Base-by-base conservation (phyloP, 306 rosid genomes). In the Styphnolobium japonicum region DNA sequence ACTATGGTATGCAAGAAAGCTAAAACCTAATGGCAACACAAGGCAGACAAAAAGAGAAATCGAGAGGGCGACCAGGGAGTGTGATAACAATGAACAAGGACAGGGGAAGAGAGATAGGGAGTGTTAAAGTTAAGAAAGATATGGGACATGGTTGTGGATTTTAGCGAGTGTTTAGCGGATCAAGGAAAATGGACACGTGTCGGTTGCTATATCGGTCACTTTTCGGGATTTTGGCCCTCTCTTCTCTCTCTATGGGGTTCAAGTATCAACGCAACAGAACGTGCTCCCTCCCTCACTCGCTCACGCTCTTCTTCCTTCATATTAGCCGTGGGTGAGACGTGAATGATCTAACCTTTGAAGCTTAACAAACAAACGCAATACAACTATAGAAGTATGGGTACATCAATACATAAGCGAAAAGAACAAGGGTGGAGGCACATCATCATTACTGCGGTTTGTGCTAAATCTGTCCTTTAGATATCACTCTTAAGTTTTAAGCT, bases 131-230 rank as follows among this genome's bases (percentile, higher is more conserved):
- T 0, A 16, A 40, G 4, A 19, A 39, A 6, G 29, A 25, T 4
- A 64, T 2, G 31, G 36, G 82, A 78, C 81, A 73, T 11, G 80
- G 81, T 23, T 62, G 48, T 75, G 84, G 87, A 87, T 61, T 73
- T 77, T 85, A 42, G 87, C 10, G 88, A 85, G 87, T 89, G 82
- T 87, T 89, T 89, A 74, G 86, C 49, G 83, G 89, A 82, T 78
- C 71, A 51, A 21, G 56, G 52, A 2, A 2, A 61, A 67, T 10
- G 67, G 85, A 77, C 96, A 92, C 96, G 94, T 86, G 97, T 85
- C 88, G 4, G 83, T 83, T 75, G 45, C 65, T 68, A 55, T 75
- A 22, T 81, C 74, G 93, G 83, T 83, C 39, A 21, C 45, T 48
- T 65, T 18, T 75, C 60, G 19, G 46, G 72, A 79, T 76, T 37